Percentiles rank a stretch among this genome's conserved stretches.
Evolutionary conservation across 1,139 yeast species (phyloP).

Genomic region (Yamadazyma atmosphaerica): DNA sequence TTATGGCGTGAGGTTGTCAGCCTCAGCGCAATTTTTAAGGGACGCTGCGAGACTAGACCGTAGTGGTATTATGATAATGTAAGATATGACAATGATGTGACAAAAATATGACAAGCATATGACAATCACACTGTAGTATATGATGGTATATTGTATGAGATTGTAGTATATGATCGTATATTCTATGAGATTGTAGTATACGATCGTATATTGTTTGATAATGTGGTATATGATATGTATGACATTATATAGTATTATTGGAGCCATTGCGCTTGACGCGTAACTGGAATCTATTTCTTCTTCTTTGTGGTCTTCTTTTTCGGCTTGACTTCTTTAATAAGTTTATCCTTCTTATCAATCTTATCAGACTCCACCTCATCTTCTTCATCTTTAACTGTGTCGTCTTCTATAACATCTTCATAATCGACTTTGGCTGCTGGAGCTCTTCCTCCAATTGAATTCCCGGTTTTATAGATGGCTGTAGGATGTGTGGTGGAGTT

Average conservation of each 20-base stretch:
- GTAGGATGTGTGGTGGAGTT: conserved; percentile 79
- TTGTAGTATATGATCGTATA: no score
- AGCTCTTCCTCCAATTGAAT: conserved; percentile 43
- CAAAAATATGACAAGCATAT: no score
- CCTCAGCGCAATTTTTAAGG: background rate
- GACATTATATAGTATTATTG: no score
- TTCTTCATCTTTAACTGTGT: conserved; percentile 42
- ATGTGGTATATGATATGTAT: no score
- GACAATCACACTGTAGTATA: no score
- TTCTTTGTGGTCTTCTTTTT: conserved; percentile 14
- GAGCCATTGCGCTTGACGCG: no score
- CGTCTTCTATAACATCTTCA: conserved; percentile 66
- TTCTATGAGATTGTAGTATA: no score
- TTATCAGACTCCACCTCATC: conserved; percentile 29
- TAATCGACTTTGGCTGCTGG: conserved; percentile 47
- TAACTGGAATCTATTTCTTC: conserved; percentile 1
- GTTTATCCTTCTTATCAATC: conserved; percentile 46
- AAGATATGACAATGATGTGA: no score
- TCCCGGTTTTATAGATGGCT: conserved; percentile 75
- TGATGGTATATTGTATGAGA: no score
- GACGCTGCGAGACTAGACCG: background rate
- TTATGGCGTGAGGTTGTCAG: no score
- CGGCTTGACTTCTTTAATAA: conserved; percentile 41
- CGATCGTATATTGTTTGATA: no score
- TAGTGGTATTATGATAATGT: no score